phyloP scores from a whole-genome alignment of 345 rosid genomes.

The Dovyalis caffra region DNA sequence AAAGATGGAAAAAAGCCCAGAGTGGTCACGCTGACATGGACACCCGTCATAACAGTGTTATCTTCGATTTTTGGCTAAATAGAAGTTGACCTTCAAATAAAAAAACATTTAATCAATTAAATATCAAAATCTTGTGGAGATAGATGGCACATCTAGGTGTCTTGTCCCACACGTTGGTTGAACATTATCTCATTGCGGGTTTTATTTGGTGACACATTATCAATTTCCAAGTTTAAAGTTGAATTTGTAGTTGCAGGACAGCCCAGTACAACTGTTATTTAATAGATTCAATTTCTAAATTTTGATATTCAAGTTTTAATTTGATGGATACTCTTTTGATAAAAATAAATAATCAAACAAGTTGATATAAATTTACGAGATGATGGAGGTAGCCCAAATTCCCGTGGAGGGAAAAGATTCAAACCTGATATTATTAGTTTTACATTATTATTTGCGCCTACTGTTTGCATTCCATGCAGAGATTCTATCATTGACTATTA shows the following conservation, averaged over 20 bases:
- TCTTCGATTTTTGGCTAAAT: neutral
- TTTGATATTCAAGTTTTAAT: neutral
- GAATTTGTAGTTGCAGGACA: neutral
- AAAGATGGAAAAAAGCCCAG: neutral
- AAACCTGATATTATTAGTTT: no score
- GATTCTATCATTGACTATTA: neutral
- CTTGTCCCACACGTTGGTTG: slow-evolving; percentile 20
- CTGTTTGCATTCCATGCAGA: slow-evolving; percentile 6
- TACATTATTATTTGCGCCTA: neutral
- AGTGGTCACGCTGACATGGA: neutral
- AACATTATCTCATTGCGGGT: neutral
- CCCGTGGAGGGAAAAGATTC: neutral
- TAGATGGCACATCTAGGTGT: neutral
- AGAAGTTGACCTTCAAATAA: neutral
- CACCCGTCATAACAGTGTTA: neutral
- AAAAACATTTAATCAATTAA: neutral
- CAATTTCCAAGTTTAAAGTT: neutral
- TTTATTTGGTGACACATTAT: slow-evolving; percentile 3
- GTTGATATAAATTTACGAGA: neutral
- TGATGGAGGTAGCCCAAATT: neutral
- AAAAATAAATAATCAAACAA: no score
- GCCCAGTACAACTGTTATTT: neutral
- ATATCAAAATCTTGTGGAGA: neutral
- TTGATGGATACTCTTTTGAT: neutral
- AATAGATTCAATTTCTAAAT: no score